Percentiles rank a stretch among this genome's conserved stretches.
phyloP scores from a whole-genome alignment of 2,329 filamentous ascomycete species.

The Tolypocladium nubicola region DNA sequence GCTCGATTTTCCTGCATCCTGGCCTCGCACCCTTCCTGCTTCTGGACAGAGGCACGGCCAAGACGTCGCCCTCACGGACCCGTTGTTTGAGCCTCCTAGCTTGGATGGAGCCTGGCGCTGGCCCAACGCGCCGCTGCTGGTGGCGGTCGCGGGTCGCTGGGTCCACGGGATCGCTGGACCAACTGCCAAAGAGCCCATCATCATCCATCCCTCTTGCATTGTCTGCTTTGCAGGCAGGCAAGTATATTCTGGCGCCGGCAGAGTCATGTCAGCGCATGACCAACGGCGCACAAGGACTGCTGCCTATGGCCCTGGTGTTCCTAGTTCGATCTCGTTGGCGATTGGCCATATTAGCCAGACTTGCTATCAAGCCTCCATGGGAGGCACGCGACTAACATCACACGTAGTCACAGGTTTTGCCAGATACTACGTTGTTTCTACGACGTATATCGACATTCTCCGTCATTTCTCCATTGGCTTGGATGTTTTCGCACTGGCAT shows the following conservation, averaged over 20 bases:
- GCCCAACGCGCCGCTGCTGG: not conserved
- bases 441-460: slow-evolving; percentile 37
- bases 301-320: not conserved
- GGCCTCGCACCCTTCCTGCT: not conserved
- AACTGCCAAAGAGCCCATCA: not conserved
- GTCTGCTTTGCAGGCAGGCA: not conserved
- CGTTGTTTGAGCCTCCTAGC: not conserved
- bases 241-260: not conserved
- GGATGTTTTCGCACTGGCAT: slow-evolving; percentile 48
- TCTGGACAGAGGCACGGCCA: not conserved
- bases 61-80: not conserved
- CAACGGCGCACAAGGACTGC: not conserved
- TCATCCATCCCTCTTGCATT: not conserved
- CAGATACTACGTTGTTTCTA: slow-evolving; percentile 22
- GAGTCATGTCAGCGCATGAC: not conserved
- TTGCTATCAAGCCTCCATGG: not conserved
- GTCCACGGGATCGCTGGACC: not conserved
- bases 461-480: slow-evolving; percentile 33
- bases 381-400: not conserved
- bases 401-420: slow-evolving; percentile 14
- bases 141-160: not conserved
- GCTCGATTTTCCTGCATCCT: not conserved
- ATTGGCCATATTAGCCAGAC: not conserved
- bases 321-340: not conserved
- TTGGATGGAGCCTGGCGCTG: not conserved